Evolutionary conservation across 2,329 filamentous ascomycete species (phyloP), one percentile per base, ranked within the genome.

Genomic region (Hypoxylon sp.): DNA sequence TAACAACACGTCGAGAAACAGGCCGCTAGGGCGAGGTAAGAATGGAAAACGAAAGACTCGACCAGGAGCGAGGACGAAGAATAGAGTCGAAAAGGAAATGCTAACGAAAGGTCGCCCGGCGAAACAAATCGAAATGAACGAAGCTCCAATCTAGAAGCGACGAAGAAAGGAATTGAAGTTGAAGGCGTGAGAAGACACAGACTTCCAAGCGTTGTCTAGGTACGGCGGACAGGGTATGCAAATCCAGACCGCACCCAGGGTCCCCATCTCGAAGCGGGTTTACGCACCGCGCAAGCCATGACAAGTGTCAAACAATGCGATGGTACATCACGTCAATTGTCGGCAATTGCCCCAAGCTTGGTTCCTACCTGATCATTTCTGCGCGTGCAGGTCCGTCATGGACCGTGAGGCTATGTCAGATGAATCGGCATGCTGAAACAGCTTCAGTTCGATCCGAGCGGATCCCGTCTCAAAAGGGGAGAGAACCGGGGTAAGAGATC

Each of bases 141-240:
- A 72, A 64, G 51, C 75, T 75, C 55, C 69, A 48, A 62, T 73
- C 71, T 51, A 73, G 69, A 71, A 71, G 71, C 62, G 38, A 64
- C 65, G 40, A 61, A 48, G 52, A 70, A 61, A 44, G 67, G 54
- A 61, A 70, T 38, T 54, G 55, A 62, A 64, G 57, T 59, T 49
- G 48, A 68, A 57, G 60, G 67, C 42, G 56, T 55, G 61, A 69
- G 63, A 53, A 32, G 58, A 67, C 40, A 65, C 60, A 51, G 40
- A 57, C 56, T 58, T 40, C 64, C n/a, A 42, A 33, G 53, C 52
- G 49, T 30, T 28, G 24, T 49, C 30, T 40, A 42, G 53, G 49
- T 58, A 32, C 20, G 16, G 20, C 32, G 14, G 30, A 20, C 66
- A 70, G 51, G 56, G n/a, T 50, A 20, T 40, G 42, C 24, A 57